These are phyloP conservation scores for Pythium guiyangense DNA, from an alignment of 352 stramenopile genomes.

Conservation along the genomic window DNA sequence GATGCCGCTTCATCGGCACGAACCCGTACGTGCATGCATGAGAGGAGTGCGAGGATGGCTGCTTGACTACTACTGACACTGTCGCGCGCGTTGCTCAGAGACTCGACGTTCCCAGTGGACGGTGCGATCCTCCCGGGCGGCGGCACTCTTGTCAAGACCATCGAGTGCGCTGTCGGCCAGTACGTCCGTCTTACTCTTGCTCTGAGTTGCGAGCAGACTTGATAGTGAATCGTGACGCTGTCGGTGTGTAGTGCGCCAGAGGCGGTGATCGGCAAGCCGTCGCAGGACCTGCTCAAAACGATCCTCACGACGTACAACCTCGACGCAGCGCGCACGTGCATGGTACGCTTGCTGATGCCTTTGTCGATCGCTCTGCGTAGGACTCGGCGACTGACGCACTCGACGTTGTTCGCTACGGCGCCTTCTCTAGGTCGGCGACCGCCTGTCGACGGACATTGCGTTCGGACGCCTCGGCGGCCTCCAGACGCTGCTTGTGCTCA, in stretches of 20 bases:
- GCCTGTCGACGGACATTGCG: conserved; percentile 80
- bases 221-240: not conserved
- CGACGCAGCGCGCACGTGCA: conserved; percentile 69
- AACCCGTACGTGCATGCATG: conserved; percentile 50
- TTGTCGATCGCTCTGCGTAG: not conserved
- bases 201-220: too few species aligned
- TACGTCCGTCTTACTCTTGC: conserved; percentile 17
- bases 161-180: conserved; percentile 63
- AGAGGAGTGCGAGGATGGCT: not conserved
- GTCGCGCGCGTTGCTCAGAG: conserved; percentile 19
- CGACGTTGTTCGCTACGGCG: not conserved
- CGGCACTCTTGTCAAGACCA: conserved; percentile 62
- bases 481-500: conserved; percentile 74
- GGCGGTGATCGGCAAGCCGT: conserved; percentile 77
- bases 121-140: conserved; percentile 68
- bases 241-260: conserved; percentile 40
- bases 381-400: not conserved
- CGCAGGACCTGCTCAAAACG: conserved; percentile 76
- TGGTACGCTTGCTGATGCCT: conserved; percentile 30
- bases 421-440: conserved; percentile 61
- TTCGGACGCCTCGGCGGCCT: conserved; percentile 70
- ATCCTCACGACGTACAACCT: conserved; percentile 72
- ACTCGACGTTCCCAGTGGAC: conserved; percentile 73
- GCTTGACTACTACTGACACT: not conserved
- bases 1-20: conserved; percentile 77